Percentiles rank a stretch among this genome's conserved stretches.
phyloP scores from a whole-genome alignment of 345 rosid species.

The Murraya koenigii region DNA sequence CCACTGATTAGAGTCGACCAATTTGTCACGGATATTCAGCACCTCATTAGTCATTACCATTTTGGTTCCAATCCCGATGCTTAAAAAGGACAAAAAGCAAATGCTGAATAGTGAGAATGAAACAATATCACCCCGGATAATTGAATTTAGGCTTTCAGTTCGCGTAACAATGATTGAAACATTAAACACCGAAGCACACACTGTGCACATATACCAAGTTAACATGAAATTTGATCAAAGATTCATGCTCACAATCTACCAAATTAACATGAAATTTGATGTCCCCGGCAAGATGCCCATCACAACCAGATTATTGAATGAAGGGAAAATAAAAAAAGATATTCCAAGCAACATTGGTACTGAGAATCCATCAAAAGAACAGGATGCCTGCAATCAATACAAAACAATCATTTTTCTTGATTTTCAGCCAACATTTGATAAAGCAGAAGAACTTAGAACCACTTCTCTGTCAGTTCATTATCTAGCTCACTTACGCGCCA shows the following conservation, averaged over 20 bases:
- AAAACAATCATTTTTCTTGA: not conserved
- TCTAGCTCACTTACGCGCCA: not conserved
- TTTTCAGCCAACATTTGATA: not conserved
- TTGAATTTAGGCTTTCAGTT: not conserved
- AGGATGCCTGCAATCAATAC: constrained; percentile 12
- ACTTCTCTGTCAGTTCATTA: not conserved
- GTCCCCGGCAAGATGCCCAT: not conserved
- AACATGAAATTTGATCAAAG: not conserved
- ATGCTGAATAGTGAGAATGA: not conserved
- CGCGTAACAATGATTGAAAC: not conserved
- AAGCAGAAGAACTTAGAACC: not conserved
- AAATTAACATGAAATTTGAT: not conserved
- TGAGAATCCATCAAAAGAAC: not conserved
- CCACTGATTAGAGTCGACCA: too few relatives aligned
- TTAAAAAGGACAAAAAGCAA: not conserved
- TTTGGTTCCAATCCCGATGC: too few relatives aligned
- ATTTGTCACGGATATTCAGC: too few relatives aligned
- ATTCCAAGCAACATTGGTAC: not conserved
- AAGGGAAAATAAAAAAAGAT: not conserved
- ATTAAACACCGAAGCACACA: not conserved
- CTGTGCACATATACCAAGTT: not conserved
- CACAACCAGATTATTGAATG: constrained; percentile 17
- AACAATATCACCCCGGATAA: not conserved
- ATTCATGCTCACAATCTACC: constrained; percentile 8
- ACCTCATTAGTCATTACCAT: too few relatives aligned